Evolutionary conservation across 495 filamentous ascomycete species (phyloP).

Genomic region (Bacidia rubella): DNA sequence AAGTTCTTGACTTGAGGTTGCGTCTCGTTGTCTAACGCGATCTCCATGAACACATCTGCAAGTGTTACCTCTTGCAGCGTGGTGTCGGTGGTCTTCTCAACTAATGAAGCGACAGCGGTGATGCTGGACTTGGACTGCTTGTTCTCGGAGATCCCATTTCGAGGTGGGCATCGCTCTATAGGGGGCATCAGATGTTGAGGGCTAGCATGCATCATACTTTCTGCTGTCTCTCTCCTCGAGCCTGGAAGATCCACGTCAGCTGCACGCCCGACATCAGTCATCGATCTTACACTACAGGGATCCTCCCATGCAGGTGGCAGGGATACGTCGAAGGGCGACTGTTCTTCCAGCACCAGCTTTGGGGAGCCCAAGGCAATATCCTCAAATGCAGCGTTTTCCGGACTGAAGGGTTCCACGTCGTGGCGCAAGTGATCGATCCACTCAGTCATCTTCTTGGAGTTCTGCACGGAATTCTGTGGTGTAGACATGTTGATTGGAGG

Average conservation of each 20-base stretch:
- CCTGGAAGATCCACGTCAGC: neutral
- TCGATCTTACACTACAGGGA: neutral
- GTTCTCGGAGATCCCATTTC: too few species aligned
- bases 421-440: neutral
- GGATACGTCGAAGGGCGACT: neutral
- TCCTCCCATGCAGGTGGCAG: neutral
- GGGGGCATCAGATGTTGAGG: neutral
- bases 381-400: neutral
- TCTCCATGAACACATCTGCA: too few species aligned
- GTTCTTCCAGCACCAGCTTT: neutral
- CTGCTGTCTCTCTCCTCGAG: neutral
- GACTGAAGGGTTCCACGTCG: neutral
- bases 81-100: too few species aligned
- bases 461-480: too few species aligned
- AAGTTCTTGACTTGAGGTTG: too few species aligned
- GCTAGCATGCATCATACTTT: neutral
- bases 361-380: neutral
- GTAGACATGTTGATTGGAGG: too few species aligned
- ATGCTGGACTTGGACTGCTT: too few species aligned
- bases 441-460: neutral
- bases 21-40: too few species aligned
- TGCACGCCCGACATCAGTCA: neutral
- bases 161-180: neutral
- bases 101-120: too few species aligned
- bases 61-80: too few species aligned